Conservation (phyloP, 1,284 basidiomycete species). For the Cutaneotrichosporon dermatis region DNA sequence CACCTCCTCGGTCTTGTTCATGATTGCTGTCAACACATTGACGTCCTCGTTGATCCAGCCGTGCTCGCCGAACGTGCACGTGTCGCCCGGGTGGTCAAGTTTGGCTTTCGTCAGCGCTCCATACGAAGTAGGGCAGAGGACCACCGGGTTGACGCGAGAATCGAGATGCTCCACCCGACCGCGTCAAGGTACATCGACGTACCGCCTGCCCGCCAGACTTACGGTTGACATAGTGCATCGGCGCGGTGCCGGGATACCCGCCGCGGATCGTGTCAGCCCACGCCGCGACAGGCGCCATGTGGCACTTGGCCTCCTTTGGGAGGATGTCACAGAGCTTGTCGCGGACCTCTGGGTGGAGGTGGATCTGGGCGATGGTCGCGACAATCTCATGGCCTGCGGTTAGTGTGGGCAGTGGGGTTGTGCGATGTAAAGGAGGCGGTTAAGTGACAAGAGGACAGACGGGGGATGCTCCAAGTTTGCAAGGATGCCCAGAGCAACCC, state of each 20-base stretch:
- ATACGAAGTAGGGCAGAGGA: no score
- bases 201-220: constrained; percentile 17
- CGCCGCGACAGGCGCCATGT: constrained; percentile 71
- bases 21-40: constrained; percentile 70
- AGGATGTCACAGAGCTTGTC: constrained; percentile 65
- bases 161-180: no score
- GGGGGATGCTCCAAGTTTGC: no score
- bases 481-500: background rate
- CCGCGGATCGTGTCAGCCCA: constrained; percentile 75
- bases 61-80: constrained; percentile 67
- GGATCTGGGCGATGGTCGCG: constrained; percentile 87
- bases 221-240: constrained; percentile 53
- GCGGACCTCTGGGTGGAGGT: constrained; percentile 71
- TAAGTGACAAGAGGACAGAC: background rate
- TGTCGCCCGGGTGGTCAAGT: constrained; percentile 65
- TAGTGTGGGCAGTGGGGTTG: background rate
- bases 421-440: background rate
- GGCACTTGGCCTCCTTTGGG: constrained; percentile 59
- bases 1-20: constrained; percentile 59
- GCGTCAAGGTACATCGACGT: background rate
- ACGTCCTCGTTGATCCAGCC: constrained; percentile 67
- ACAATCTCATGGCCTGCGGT: constrained; percentile 76
- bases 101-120: constrained; percentile 25
- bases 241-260: constrained; percentile 46
- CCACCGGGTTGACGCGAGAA: no score